Conservation (phyloP, 2,329 filamentous ascomycete genomes). For the Cadophora luteo-olivacea region DNA sequence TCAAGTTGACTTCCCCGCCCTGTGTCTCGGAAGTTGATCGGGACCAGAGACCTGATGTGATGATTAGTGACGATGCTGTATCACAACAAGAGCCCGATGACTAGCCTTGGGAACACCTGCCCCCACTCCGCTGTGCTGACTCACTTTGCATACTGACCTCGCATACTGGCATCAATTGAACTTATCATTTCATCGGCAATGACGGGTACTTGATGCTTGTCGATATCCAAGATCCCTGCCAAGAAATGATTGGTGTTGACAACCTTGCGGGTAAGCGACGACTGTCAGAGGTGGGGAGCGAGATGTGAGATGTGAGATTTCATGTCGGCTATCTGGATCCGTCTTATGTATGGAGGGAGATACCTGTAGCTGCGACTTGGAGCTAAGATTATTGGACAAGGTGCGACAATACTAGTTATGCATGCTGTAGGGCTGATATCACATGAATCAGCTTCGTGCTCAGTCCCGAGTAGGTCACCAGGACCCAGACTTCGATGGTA, state of each 20-base stretch:
- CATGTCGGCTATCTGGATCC: neutral
- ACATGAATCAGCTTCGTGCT: neutral
- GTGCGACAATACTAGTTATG: neutral
- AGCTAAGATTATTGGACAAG: neutral
- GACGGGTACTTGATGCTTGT: neutral
- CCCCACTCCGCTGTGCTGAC: neutral
- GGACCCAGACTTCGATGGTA: no score
- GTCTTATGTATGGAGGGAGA: neutral
- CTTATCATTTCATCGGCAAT: neutral
- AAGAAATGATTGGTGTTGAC: slow-evolving; percentile 8
- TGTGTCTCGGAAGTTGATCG: neutral
- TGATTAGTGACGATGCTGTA: neutral
- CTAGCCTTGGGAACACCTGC: neutral
- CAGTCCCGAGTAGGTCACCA: neutral
- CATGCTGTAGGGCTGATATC: neutral
- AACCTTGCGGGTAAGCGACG: neutral
- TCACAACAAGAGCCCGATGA: neutral
- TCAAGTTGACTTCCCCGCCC: neutral
- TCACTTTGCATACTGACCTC: neutral
- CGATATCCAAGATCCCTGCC: neutral
- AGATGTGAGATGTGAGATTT: neutral
- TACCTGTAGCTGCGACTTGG: neutral
- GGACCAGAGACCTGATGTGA: neutral
- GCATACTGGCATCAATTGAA: neutral
- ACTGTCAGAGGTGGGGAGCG: neutral